Evolutionary conservation across 805 yeast species (phyloP).

Genomic region (Cyberlindnera maritima): DNA sequence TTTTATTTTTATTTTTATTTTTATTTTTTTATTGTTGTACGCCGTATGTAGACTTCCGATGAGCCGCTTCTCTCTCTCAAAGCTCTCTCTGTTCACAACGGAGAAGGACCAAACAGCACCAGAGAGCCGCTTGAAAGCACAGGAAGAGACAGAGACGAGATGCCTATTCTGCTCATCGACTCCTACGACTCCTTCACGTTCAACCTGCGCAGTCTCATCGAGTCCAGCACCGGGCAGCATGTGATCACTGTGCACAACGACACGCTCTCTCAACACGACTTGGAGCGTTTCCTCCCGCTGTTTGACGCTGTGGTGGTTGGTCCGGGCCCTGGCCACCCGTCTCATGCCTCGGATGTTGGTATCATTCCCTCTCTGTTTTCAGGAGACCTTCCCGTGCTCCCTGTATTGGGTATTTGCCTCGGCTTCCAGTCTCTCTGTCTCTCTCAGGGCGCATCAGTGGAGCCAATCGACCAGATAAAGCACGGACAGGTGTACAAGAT

Average conservation of each 20-base stretch:
- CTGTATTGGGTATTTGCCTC: constrained; percentile 86
- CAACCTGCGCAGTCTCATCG: constrained; percentile 66
- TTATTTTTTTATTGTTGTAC: neutral
- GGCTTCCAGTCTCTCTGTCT: constrained; percentile 86
- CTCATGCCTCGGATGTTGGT: constrained; percentile 61
- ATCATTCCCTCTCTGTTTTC: constrained; percentile 58
- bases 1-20: too few relatives aligned
- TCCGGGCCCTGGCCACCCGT: constrained; percentile 97
- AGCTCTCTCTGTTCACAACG: neutral
- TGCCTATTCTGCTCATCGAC: constrained; percentile 71
- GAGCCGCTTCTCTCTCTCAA: neutral
- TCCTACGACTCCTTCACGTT: constrained; percentile 95
- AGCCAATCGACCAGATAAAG: constrained; percentile 52
- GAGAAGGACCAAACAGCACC: neutral
- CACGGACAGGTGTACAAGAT: constrained; percentile 79
- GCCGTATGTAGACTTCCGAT: too few relatives aligned
- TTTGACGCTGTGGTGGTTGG: constrained; percentile 84
- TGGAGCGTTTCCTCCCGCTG: constrained; percentile 41
- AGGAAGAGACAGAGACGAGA: constrained; percentile 14
- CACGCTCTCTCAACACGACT: constrained; percentile 33
- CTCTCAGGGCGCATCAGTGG: constrained; percentile 55
- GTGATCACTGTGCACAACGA: constrained; percentile 39
- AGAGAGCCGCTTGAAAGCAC: neutral
- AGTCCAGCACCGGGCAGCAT: constrained; percentile 41
- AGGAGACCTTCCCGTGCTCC: constrained; percentile 35